phyloP scores from a whole-genome alignment of 139 green algal genomes.

The Volvox reticuliferus region DNA sequence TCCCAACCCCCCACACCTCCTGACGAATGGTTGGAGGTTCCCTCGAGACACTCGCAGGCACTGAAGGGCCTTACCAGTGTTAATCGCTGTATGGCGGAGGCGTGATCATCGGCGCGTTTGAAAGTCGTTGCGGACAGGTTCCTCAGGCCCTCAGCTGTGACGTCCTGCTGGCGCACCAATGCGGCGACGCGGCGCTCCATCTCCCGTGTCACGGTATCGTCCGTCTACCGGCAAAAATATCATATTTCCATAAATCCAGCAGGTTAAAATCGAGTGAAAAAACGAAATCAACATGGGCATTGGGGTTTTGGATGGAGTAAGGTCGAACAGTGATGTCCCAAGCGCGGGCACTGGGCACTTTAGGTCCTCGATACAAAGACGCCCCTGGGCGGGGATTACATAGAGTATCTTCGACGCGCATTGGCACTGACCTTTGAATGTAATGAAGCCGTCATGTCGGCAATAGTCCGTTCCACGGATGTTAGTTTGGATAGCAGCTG shows the following conservation, averaged over 20 bases:
- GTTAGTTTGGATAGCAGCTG: slow-evolving; percentile 35
- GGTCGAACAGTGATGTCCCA: no score
- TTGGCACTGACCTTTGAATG: slow-evolving; percentile 14
- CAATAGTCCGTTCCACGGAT: slow-evolving; percentile 12
- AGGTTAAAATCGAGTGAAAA: no score
- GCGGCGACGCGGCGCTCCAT: slow-evolving; percentile 40
- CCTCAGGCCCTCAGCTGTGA: slow-evolving; percentile 46
- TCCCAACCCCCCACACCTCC: no score
- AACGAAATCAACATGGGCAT: no score
- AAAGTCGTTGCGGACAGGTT: slow-evolving; percentile 46
- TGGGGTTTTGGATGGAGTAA: no score
- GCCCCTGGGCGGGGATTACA: no score
- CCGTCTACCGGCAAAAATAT: neutral
- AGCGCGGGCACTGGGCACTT: no score
- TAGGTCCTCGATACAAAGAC: no score
- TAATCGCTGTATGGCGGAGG: slow-evolving; percentile 56
- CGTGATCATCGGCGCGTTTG: slow-evolving; percentile 60
- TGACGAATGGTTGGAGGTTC: no score
- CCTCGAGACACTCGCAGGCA: neutral
- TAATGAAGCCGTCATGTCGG: neutral
- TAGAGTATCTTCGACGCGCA: no score
- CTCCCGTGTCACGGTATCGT: slow-evolving; percentile 32
- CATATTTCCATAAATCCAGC: no score
- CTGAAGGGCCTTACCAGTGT: slow-evolving; percentile 40
- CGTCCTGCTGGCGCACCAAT: slow-evolving; percentile 37